phyloP scores from a whole-genome alignment of 2,329 filamentous ascomycete genomes.

The Aspergillus floridensis region DNA sequence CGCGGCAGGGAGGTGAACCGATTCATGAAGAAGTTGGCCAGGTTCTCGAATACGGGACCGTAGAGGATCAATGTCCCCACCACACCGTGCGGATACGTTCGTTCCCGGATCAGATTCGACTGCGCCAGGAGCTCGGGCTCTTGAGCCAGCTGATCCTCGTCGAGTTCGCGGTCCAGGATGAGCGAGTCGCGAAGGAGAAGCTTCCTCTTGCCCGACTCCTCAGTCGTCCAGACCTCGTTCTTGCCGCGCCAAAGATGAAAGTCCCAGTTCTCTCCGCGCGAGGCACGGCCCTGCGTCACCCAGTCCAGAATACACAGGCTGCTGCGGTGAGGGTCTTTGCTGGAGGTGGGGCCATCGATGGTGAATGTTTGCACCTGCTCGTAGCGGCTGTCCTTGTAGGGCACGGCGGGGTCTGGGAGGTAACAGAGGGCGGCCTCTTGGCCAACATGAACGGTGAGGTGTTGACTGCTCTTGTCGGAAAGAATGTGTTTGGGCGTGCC shows the following conservation, averaged over 20 bases:
- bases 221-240: slow-evolving; percentile 67
- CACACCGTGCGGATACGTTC: slow-evolving; percentile 73
- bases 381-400: slow-evolving; percentile 80
- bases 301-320: slow-evolving; percentile 83
- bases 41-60: slow-evolving; percentile 64
- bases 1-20: slow-evolving; percentile 78
- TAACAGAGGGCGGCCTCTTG: slow-evolving; percentile 56
- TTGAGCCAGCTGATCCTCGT: slow-evolving; percentile 33
- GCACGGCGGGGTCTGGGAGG: slow-evolving; percentile 89
- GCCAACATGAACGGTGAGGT: slow-evolving; percentile 49
- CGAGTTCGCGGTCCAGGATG: slow-evolving; percentile 61
- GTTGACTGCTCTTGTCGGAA: slow-evolving; percentile 47
- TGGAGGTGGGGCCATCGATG: slow-evolving; percentile 42
- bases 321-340: slow-evolving; percentile 41
- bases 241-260: slow-evolving; percentile 74
- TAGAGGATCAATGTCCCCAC: slow-evolving; percentile 83
- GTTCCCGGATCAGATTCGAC: slow-evolving; percentile 41
- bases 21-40: slow-evolving; percentile 72
- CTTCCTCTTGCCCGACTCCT: slow-evolving; percentile 45
- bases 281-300: slow-evolving; percentile 84
- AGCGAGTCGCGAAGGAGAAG: slow-evolving; percentile 84
- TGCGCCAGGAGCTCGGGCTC: slow-evolving; percentile 16
- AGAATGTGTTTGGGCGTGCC: slow-evolving; percentile 40
- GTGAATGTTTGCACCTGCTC: slow-evolving; percentile 79
- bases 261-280: slow-evolving; percentile 86